A percentile compares a stretch with the other conserved stretches of the same genome.
These are phyloP conservation scores for Coemansia sp. DNA, from an alignment of 192 early-diverging fungal genomes.

Conservation along the genomic window DNA sequence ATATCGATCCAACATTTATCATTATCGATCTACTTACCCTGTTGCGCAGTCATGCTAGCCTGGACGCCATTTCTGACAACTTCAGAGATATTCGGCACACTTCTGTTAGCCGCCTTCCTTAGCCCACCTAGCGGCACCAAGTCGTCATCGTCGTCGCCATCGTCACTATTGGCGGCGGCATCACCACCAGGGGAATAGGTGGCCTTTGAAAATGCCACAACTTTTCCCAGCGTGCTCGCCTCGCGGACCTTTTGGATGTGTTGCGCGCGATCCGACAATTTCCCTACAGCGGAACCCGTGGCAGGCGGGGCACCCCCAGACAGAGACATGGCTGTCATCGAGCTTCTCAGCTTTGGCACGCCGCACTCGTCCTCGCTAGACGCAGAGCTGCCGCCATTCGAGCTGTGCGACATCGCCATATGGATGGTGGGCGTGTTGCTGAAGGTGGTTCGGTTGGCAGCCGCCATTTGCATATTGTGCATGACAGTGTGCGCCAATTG, in stretches of 20 bases:
- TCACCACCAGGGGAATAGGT: not conserved
- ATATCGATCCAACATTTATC: not conserved
- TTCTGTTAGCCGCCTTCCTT: conserved; percentile 12
- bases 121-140: conserved; percentile 43
- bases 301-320: not conserved
- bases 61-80: not conserved
- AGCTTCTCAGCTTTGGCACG: conserved; percentile 27
- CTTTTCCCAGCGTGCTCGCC: conserved; percentile 43
- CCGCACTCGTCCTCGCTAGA: conserved; percentile 42
- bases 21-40: not conserved
- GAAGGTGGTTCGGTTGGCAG: not conserved
- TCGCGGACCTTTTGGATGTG: conserved; percentile 50
- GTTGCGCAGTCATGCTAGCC: not conserved
- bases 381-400: conserved; percentile 26
- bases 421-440: not conserved
- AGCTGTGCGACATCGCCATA: conserved; percentile 25
- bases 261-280: conserved; percentile 38
- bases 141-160: conserved; percentile 39
- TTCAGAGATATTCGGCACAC: not conserved
- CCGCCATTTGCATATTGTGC: conserved; percentile 8
- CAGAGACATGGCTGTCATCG: conserved; percentile 45
- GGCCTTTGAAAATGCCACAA: conserved; percentile 18
- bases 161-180: not conserved
- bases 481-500: not conserved
- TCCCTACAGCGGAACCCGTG: not conserved